phyloP scores from a whole-genome alignment of 345 rosid species.

The Populus nigra region DNA sequence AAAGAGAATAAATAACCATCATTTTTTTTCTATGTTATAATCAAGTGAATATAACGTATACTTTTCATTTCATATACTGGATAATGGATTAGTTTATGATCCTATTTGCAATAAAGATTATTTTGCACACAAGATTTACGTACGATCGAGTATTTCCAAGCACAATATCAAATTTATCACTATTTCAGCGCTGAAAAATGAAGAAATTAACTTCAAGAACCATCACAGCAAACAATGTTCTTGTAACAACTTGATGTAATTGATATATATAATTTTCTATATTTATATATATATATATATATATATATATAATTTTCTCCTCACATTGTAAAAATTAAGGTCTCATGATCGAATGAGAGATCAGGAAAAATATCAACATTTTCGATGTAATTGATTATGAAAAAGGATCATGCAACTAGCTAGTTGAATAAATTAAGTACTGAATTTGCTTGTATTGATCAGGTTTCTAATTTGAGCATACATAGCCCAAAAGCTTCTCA shows the following conservation, averaged over 20 bases:
- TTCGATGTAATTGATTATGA: constrained; percentile 9
- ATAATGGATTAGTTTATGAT: neutral
- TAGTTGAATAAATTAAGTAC: constrained; percentile 5
- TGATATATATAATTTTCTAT: too few species aligned
- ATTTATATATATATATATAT: too few species aligned
- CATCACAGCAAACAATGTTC: neutral
- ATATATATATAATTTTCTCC: too few species aligned
- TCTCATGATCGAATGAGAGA: neutral
- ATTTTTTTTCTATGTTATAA: too few species aligned
- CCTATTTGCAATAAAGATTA: neutral
- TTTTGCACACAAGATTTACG: neutral
- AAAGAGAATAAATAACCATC: neutral
- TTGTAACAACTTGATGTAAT: too few species aligned
- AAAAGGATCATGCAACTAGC: constrained; percentile 9
- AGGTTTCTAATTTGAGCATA: neutral
- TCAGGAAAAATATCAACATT: neutral
- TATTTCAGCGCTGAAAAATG: neutral
- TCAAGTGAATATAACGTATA: too few species aligned
- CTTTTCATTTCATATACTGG: neutral
- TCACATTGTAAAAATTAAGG: too few species aligned
- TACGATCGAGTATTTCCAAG: too few species aligned
- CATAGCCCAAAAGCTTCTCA: neutral
- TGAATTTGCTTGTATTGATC: constrained; percentile 3
- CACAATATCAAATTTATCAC: neutral
- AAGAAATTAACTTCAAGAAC: neutral